Conservation (phyloP, 2,329 filamentous ascomycete species). For the Aspergillus puulaauensis region DNA sequence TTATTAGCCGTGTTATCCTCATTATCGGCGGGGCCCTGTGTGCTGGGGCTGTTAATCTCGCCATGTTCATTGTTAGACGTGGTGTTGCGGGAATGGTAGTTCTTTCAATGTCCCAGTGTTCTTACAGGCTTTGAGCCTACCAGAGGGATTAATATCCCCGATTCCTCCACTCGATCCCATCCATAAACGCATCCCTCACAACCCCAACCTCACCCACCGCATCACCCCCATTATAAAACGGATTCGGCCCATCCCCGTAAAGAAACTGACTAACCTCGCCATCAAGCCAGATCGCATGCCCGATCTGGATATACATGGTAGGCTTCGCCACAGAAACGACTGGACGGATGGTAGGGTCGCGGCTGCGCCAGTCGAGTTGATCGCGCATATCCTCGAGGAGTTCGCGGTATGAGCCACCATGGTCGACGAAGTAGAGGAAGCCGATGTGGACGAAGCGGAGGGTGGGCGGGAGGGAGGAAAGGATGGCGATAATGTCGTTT, state of each 20-base stretch:
- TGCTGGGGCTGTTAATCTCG: too few species aligned
- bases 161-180: constrained; percentile 35
- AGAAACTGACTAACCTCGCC: constrained; percentile 20
- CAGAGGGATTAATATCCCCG: background rate
- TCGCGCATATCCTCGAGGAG: constrained; percentile 22
- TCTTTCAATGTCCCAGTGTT: too few species aligned
- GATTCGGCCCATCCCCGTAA: constrained; percentile 23
- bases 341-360: constrained; percentile 11
- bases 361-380: constrained; percentile 14
- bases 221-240: constrained; percentile 17
- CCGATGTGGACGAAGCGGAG: constrained; percentile 36
- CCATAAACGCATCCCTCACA: constrained; percentile 21
- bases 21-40: too few species aligned
- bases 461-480: constrained; percentile 26
- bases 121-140: too few species aligned
- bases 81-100: too few species aligned
- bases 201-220: too few species aligned
- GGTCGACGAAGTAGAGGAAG: background rate
- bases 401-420: constrained; percentile 9
- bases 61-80: too few species aligned
- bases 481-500: constrained; percentile 27
- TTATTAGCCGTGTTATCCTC: too few species aligned
- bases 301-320: background rate
- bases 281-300: constrained; percentile 12
- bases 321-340: background rate